Evolutionary conservation across 306 rosid species (phyloP), one percentile per base, ranked within the genome.

Genomic region (Trichosanthes truncata): DNA sequence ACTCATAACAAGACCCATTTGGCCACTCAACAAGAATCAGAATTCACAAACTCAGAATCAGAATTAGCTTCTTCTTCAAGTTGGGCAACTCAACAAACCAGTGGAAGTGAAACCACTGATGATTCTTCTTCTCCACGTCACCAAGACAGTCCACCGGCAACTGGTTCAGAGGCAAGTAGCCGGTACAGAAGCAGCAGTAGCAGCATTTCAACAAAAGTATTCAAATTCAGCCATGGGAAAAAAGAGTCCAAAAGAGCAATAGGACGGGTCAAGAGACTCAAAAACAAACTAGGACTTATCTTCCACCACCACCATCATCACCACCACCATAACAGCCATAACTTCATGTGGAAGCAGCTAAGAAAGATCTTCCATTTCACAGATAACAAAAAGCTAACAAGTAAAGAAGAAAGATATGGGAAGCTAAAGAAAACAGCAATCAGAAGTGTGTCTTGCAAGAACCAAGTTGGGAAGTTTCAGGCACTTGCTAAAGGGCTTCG

Each of bases 221-320:
- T 40, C 21, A 45, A 48, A 13, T 21, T 12, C 59, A 15, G 1
- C 43, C 78, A 29, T 17, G 78, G 60, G 59, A 48, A 29, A 66
- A 84, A 74, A 43, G 72, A 53, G 67, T 69, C 84, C 1, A 62
- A 83, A 51, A 83, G 80, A 79, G 49, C 79, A 15, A n/a, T 38
- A 0, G 93, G 95, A 81, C 80, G 84, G 55, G 77, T 92, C 13
- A 88, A 82, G 80, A 85, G 82, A 83, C 71, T 92, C 53, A 93
- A 86, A 77, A 90, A 89, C 85, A 90, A 82, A 88, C 72, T 91
- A 76, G 92, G 96, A 46, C 79, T 90, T 36, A 87, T 93, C 85
- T 91, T 91, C 82, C 93, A 91, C 79, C 97, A 90, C 69, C 97
- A 91, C 17, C 95, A 93, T 2, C 95, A 88, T 0, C 90, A 86